These are phyloP conservation scores for Chalciporus piperatus DNA, from an alignment of 768 basidiomycete species.

Conservation along the genomic window DNA sequence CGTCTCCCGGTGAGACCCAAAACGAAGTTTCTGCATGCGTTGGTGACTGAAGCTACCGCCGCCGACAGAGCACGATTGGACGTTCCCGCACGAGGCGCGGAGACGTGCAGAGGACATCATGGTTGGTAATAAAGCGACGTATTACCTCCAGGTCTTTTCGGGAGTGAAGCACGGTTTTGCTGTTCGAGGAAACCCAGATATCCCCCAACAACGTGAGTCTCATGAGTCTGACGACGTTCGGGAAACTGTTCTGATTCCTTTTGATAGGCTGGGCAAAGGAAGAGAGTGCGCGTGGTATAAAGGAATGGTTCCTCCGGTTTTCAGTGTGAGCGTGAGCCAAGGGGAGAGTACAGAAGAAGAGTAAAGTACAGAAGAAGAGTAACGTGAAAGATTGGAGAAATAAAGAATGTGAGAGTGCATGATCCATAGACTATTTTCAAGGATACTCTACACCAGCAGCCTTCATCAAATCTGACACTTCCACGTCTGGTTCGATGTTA, in stretches of 20 bases:
- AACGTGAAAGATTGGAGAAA: no score
- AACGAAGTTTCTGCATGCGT: background rate
- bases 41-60: background rate
- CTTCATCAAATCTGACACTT: conserved; percentile 48
- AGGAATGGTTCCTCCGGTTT: conserved; percentile 49
- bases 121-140: conserved; percentile 43
- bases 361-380: no score
- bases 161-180: conserved; percentile 34
- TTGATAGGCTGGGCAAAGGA: conserved; percentile 56
- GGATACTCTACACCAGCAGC: conserved; percentile 37
- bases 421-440: conserved; percentile 7
- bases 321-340: background rate
- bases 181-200: conserved; percentile 20
- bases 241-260: background rate
- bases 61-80: conserved; percentile 44
- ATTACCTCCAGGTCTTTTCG: conserved; percentile 56
- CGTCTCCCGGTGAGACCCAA: conserved; percentile 22
- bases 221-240: background rate
- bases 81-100: conserved; percentile 51
- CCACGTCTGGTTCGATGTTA: conserved; percentile 37
- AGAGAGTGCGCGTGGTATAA: conserved; percentile 49
- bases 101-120: conserved; percentile 56
- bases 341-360: background rate
- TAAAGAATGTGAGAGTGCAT: no score
- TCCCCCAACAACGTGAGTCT: conserved; percentile 17